Evolutionary conservation across 805 yeast species (phyloP).

Genomic region (Sugiyamaella smithiae): DNA sequence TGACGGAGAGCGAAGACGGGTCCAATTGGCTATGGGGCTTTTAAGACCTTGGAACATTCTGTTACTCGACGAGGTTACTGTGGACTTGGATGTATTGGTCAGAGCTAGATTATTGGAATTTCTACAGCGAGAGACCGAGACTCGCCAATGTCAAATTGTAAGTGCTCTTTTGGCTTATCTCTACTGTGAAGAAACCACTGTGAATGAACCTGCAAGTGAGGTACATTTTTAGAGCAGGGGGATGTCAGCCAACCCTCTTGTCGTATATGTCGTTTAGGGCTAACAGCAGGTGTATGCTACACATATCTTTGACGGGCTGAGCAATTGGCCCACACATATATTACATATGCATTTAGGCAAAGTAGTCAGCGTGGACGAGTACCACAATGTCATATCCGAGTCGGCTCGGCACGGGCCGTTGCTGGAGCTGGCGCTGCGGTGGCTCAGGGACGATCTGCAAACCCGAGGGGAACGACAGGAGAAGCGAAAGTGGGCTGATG

Average conservation of each 20-base stretch:
- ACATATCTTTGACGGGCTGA: conserved; percentile 93
- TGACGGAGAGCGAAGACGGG: conserved; percentile 94
- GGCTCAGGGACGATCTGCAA: conserved; percentile 40
- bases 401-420: conserved; percentile 29
- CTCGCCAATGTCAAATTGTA: conserved; percentile 70
- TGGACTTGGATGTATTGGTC: conserved; percentile 91
- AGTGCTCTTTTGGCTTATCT: conserved; percentile 9
- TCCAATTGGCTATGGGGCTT: conserved; percentile 90
- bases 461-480: conserved; percentile 56
- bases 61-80: conserved; percentile 94
- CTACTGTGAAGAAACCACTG: too few species aligned
- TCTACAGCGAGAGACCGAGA: conserved; percentile 66
- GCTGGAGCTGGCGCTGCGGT: conserved; percentile 36
- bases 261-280: neutral
- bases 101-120: conserved; percentile 70
- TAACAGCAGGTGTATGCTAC: conserved; percentile 60
- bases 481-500: conserved; percentile 56
- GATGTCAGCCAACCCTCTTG: too few species aligned
- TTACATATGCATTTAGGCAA: conserved; percentile 74
- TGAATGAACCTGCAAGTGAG: too few species aligned
- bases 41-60: conserved; percentile 85
- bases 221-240: too few species aligned
- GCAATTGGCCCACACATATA: conserved; percentile 83
- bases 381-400: conserved; percentile 9
- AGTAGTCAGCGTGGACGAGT: conserved; percentile 33